phyloP scores from a whole-genome alignment of 371 early-diverging fungal species.

The Parasitella parasitica region DNA sequence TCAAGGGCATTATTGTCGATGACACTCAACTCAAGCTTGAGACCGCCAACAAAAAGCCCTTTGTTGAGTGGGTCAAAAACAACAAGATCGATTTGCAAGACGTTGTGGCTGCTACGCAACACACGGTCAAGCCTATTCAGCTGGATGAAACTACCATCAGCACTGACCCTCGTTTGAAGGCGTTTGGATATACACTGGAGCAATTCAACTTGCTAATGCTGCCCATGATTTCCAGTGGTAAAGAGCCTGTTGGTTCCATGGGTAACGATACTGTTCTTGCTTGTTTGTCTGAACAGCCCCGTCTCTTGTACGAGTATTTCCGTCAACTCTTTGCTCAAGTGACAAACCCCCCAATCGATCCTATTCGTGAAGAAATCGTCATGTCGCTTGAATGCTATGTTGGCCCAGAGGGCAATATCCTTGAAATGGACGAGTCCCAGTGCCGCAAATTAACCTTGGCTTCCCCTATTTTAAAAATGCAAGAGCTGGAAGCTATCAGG shows the following conservation, averaged over 20 bases:
- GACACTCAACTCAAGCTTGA: slow-evolving; percentile 83
- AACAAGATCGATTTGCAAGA: slow-evolving; percentile 72
- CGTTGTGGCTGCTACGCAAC: slow-evolving; percentile 34
- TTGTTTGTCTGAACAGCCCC: slow-evolving; percentile 85
- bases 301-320: slow-evolving; percentile 93
- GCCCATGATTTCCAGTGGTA: slow-evolving; percentile 86
- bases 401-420: slow-evolving; percentile 94
- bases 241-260: slow-evolving; percentile 97
- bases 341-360: slow-evolving; percentile 97
- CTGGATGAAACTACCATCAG: slow-evolving; percentile 50
- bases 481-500: slow-evolving; percentile 79
- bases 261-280: slow-evolving; percentile 95
- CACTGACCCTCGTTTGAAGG: slow-evolving; percentile 81
- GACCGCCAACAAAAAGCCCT: slow-evolving; percentile 70
- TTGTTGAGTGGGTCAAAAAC: slow-evolving; percentile 80
- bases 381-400: slow-evolving; percentile 95
- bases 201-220: slow-evolving; percentile 86
- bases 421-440: slow-evolving; percentile 80
- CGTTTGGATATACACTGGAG: slow-evolving; percentile 92
- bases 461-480: slow-evolving; percentile 82
- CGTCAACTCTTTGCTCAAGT: slow-evolving; percentile 97
- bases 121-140: slow-evolving; percentile 4
- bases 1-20: slow-evolving; percentile 86
- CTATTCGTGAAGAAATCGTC: slow-evolving; percentile 96
- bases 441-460: slow-evolving; percentile 75